A percentile compares a stretch with the other conserved stretches of the same genome.
Evolutionary conservation across 305 asterid genomes (phyloP).

Genomic region (Solanum hybrid): DNA sequence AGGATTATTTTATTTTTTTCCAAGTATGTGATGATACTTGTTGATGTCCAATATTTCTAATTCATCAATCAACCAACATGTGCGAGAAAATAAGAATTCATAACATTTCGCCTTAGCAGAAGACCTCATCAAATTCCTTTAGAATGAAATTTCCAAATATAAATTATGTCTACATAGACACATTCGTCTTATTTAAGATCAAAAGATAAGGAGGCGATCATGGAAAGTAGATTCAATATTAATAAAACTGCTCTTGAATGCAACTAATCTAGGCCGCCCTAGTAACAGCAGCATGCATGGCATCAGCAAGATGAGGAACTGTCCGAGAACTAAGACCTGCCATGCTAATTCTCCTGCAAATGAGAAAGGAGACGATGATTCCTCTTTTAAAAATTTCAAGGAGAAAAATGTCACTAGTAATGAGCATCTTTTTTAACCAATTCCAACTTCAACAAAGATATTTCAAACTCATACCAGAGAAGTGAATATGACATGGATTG

Average conservation of each 20-base stretch:
- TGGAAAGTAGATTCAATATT: neutral
- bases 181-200: neutral
- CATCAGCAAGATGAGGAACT: slow-evolving; percentile 68
- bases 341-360: slow-evolving; percentile 79
- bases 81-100: neutral
- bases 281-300: slow-evolving; percentile 71
- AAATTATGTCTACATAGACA: neutral
- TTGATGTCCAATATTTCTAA: neutral
- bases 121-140: neutral
- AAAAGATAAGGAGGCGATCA: neutral
- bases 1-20: neutral
- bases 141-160: neutral
- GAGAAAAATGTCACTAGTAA: neutral
- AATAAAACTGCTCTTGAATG: neutral
- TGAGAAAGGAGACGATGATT: neutral
- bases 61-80: neutral
- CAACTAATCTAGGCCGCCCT: slow-evolving; percentile 18
- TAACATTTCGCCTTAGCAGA: neutral
- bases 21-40: neutral
- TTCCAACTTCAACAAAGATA: neutral
- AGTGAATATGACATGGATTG: neutral
- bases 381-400: neutral
- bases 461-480: neutral
- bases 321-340: slow-evolving; percentile 75
- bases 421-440: neutral